Base-by-base conservation (phyloP, 1,284 basidiomycete genomes). In the Porogramme epimiltina region DNA sequence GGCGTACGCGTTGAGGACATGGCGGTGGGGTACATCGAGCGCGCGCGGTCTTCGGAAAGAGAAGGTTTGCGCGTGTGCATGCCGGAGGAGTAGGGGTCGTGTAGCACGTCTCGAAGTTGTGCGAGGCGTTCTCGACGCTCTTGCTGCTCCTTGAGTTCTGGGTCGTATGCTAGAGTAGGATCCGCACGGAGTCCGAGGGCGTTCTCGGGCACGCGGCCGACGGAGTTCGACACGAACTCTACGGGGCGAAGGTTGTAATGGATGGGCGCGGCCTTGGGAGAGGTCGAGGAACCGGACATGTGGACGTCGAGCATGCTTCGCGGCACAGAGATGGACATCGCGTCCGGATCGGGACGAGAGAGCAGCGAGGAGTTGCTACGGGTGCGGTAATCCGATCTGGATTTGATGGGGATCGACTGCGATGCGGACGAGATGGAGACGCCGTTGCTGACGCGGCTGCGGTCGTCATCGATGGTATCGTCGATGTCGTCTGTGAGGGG, bases 321-420 rank as follows among this genome's bases (percentile, higher is more conserved):
- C 54, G 73, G 65, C 53, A 71, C 49, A 36, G 65, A 73, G 39
- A 69, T 69, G 11, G 72, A 62, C 51, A 58, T 52, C 28, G 59
- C 45, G 19, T 62, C 64, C 40, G 52, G 44, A 31, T 59, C 59
- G 28, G 56, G 45, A 13, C 51, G 55, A 42, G 49, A 52, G 22
- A 63, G 55, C 15, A 63, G 43, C 2, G 65, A 62, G 10, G 61
- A 56, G 52, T 54, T 59, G 47, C 58, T 65, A 47, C 54, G 54
- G 41, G 55, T 56, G 24, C 66, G 66, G 23, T 58, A 55, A 23
- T 55, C 49, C 16, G 65, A 64, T 50, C 59, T 66, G 25, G 64
- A 55, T 34, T 61, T 60, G 42, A 67, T 67, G 23, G 66, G 60
- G 26, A 64, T 63, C 22, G 64, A 61, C 16, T 60, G 64, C 13